Percentiles rank a stretch among this genome's conserved stretches.
These are phyloP conservation scores for Diphasiastrum complanatum DNA, from an alignment of 83 land plant genomes.

Conservation along the genomic window DNA sequence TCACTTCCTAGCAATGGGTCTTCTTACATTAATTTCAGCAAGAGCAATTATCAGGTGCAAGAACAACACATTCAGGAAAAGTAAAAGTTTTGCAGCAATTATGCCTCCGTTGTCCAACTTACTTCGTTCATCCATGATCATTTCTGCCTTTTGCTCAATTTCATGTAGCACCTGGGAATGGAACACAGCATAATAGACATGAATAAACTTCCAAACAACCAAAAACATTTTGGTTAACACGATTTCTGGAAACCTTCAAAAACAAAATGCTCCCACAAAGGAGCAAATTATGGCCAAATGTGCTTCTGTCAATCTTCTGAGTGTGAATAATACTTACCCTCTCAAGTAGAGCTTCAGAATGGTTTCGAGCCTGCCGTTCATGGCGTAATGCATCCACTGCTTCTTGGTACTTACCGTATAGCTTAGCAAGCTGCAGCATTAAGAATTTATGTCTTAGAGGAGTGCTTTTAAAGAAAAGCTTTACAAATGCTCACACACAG, in stretches of 20 bases:
- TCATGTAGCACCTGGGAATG: slow-evolving; percentile 71
- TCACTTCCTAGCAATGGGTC: too few species aligned
- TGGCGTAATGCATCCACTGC: slow-evolving; percentile 89
- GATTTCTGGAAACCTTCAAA: too few species aligned
- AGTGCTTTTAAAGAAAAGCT: too few species aligned
- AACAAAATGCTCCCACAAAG: too few species aligned
- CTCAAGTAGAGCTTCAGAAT: slow-evolving; percentile 63
- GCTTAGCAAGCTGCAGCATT: slow-evolving; percentile 54
- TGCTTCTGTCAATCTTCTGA: too few species aligned
- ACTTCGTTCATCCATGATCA: slow-evolving; percentile 93
- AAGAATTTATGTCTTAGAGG: too few species aligned
- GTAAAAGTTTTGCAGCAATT: background rate
- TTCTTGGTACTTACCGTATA: slow-evolving; percentile 90
- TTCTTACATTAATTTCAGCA: too few species aligned
- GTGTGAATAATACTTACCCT: slow-evolving; percentile 65
- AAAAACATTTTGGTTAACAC: slow-evolving; percentile 1
- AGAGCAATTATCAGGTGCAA: too few species aligned
- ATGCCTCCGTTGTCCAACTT: too few species aligned
- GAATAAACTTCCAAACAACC: background rate
- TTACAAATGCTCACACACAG: too few species aligned
- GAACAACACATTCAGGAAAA: too few species aligned
- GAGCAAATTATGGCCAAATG: too few species aligned
- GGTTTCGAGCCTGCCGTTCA: slow-evolving; percentile 70
- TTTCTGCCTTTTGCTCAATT: slow-evolving; percentile 76
- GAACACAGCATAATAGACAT: background rate